Percentiles rank a stretch among this genome's conserved stretches.
Conservation (phyloP, 2,329 filamentous ascomycete genomes). For the Colletotrichum zoysiae region DNA sequence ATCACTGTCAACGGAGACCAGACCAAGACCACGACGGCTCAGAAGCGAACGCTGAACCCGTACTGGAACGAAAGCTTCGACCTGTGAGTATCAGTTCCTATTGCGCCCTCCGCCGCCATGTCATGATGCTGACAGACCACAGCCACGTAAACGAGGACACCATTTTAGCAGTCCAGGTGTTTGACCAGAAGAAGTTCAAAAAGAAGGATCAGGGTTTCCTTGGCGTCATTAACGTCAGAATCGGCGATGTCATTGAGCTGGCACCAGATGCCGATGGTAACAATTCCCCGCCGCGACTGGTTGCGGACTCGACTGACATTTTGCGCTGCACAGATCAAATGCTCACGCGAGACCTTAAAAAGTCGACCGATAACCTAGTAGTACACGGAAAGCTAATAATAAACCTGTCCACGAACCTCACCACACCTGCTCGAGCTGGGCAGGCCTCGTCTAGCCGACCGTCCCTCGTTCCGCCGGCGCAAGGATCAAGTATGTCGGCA, state of each 20-base stretch:
- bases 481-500: constrained; percentile 58
- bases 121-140: constrained; percentile 39
- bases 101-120: constrained; percentile 43
- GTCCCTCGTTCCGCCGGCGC: constrained; percentile 57
- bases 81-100: constrained; percentile 73
- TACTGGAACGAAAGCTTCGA: constrained; percentile 99
- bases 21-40: constrained; percentile 96
- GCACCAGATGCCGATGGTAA: constrained; percentile 91
- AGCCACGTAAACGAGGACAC: constrained; percentile 95
- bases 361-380: constrained; percentile 97
- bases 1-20: constrained; percentile 98
- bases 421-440: constrained; percentile 71
- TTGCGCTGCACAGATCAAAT: constrained; percentile 83
- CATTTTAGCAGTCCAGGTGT: constrained; percentile 97
- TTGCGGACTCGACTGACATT: constrained; percentile 45
- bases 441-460: constrained; percentile 60
- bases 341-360: constrained; percentile 97
- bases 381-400: constrained; percentile 98
- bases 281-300: constrained; percentile 47
- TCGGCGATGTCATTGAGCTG: constrained; percentile 94
- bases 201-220: constrained; percentile 99
- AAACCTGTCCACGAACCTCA: constrained; percentile 92
- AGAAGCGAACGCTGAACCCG: constrained; percentile 97
- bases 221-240: constrained; percentile 95
- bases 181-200: constrained; percentile 99